Evolutionary conservation across 495 filamentous ascomycete species (phyloP), one percentile per base, ranked within the genome.

Genomic region (Penicillium paxilli): DNA sequence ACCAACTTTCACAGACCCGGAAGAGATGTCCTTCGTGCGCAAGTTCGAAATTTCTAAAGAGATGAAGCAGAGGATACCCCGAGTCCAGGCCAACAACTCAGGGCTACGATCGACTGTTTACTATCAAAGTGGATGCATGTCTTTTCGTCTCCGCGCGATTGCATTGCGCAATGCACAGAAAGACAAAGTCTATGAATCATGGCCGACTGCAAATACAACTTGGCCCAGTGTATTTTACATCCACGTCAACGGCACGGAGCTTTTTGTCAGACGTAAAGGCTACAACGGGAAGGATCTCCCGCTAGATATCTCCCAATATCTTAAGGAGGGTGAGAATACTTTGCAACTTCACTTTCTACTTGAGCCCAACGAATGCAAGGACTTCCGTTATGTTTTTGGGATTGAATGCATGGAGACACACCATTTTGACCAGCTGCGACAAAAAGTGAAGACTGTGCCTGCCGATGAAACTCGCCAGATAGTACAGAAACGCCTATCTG

Each of bases 151-250:
- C 21, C 77, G 79, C n/a, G 78, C 70, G 47, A 63, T 79, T 49
- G 62, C 67, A 30, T 28, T 70, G n/a, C 40, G 45, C 7, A 47
- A 44, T n/a, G 45, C 57, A 7, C 45, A 54, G 12, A 50, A 58
- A 5, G 33, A 54, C 7, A 23, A 66, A 0, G 42, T 33, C 7
- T 69, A 83, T 17, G 56, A 66, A 16, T 63, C 77, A 4, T 96
- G 92, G 90, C 70, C 78, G 16, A 76, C 76, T 10, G 54, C 71
- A 17, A 83, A 89, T 28, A 85, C 80, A 19, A 57, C 62, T 32
- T 96, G 92, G 92, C 92, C 92, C 11, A 73, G 79, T 35, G 76
- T 83, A 45, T 76, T 90, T 5, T 90, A 85, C 55, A 68, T 94
- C 33, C 71, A 77, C n/a, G 64, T 95, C 46, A 96, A 96, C 64